Conservation (phyloP, 2,329 filamentous ascomycete genomes). For the Raffaelea ambrosiae region DNA sequence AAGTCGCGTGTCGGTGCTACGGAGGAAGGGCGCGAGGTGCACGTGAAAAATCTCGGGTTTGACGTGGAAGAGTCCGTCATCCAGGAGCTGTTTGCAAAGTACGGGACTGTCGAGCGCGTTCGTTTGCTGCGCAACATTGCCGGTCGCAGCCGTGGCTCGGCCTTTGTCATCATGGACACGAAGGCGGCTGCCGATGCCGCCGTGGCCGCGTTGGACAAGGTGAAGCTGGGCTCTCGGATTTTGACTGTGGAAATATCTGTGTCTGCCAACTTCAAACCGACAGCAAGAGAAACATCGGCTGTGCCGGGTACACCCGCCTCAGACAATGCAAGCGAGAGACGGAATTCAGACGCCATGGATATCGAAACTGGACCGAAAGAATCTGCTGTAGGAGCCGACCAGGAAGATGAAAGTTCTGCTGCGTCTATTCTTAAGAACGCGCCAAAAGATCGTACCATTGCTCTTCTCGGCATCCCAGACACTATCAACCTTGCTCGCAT, state of each 20-base stretch:
- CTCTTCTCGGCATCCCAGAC: conserved; percentile 79
- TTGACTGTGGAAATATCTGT: conserved; percentile 57
- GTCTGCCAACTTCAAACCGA: conserved; percentile 46
- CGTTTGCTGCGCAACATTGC: conserved; percentile 60
- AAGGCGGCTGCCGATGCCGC: conserved; percentile 61
- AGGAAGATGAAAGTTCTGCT: conserved; percentile 22
- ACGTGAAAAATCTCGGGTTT: conserved; percentile 61
- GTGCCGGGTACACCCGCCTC: conserved; percentile 8
- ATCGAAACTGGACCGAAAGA: background rate
- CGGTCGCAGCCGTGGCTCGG: conserved; percentile 67
- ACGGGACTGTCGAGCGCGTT: conserved; percentile 65
- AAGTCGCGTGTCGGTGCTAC: conserved; percentile 72
- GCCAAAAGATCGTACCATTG: conserved; percentile 46
- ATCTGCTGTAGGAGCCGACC: conserved; percentile 29
- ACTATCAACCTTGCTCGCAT: conserved; percentile 86
- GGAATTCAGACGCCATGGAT: no score
- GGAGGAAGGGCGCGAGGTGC: conserved; percentile 81
- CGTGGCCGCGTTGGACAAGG: conserved; percentile 60
- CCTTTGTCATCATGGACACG: conserved; percentile 68
- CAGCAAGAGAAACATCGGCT: conserved; percentile 31
- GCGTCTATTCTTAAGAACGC: conserved; percentile 7
- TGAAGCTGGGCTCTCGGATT: conserved; percentile 58
- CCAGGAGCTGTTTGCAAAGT: conserved; percentile 61
- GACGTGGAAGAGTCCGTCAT: conserved; percentile 60
- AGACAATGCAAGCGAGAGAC: background rate